Evolutionary conservation across 2,329 filamentous ascomycete genomes (phyloP).

Genomic region (Ciborinia camelliae): DNA sequence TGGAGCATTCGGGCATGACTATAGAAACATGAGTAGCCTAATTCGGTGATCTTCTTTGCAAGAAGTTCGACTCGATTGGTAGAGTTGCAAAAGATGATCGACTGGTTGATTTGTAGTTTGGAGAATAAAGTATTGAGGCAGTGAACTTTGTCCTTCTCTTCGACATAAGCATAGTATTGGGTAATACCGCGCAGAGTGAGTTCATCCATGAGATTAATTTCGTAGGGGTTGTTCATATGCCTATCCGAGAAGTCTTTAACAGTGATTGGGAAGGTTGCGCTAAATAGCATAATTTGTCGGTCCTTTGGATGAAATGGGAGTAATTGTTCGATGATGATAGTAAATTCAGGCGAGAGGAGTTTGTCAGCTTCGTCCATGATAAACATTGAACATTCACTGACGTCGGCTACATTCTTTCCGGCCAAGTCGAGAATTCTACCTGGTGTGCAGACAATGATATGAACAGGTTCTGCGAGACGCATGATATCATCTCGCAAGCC

Average conservation of each 20-base stretch:
- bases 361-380: constrained; percentile 99
- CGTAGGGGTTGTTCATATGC: constrained; percentile 93
- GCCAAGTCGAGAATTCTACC: constrained; percentile 94
- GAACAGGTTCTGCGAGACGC: constrained; percentile 87
- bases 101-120: constrained; percentile 99
- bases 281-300: constrained; percentile 98
- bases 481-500: constrained; percentile 95
- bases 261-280: constrained; percentile 92
- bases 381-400: constrained; percentile 95
- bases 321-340: constrained; percentile 93
- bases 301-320: constrained; percentile 95
- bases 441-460: constrained; percentile 96
- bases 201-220: constrained; percentile 99
- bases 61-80: constrained; percentile 96
- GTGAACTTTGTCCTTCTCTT: constrained; percentile 99
- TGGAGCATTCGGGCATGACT: constrained; percentile 98
- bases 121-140: constrained; percentile 98
- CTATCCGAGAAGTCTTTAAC: constrained; percentile 98
- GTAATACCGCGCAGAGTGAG: constrained; percentile 97
- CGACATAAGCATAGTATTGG: constrained; percentile 98
- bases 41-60: constrained; percentile 98
- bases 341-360: constrained; percentile 93
- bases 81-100: constrained; percentile 99
- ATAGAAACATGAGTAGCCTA: constrained; percentile 99
- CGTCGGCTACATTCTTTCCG: constrained; percentile 92